phyloP scores from a whole-genome alignment of 2,329 filamentous ascomycete genomes.

The Diaporthe vexans region DNA sequence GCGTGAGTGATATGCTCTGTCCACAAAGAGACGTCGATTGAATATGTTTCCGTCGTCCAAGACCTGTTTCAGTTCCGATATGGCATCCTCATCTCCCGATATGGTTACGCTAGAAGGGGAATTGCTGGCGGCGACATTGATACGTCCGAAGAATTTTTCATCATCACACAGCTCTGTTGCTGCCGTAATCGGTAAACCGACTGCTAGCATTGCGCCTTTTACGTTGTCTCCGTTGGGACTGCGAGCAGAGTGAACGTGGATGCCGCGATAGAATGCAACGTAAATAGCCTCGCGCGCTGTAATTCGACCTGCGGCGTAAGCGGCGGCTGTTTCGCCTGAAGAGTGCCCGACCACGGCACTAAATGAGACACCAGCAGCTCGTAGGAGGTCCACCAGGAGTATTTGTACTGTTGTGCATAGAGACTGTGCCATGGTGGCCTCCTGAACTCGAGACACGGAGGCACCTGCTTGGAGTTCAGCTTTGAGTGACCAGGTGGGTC shows the following conservation, averaged over 20 bases:
- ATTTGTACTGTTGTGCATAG: slow-evolving; percentile 57
- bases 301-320: slow-evolving; percentile 23
- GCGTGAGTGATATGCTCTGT: slow-evolving; percentile 57
- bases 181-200: neutral
- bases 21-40: slow-evolving; percentile 51
- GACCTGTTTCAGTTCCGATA: slow-evolving; percentile 45
- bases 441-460: slow-evolving; percentile 32
- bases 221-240: slow-evolving; percentile 1
- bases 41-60: slow-evolving; percentile 48
- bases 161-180: slow-evolving; percentile 41
- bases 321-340: slow-evolving; percentile 42
- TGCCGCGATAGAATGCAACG: slow-evolving; percentile 45
- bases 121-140: slow-evolving; percentile 48
- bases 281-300: slow-evolving; percentile 45
- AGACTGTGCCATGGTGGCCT: slow-evolving; percentile 29
- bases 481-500: slow-evolving; percentile 30
- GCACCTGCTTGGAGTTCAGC: slow-evolving; percentile 17
- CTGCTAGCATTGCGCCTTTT: slow-evolving; percentile 30
- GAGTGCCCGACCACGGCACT: slow-evolving; percentile 48
- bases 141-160: slow-evolving; percentile 44
- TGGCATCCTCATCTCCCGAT: slow-evolving; percentile 48
- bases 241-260: neutral
- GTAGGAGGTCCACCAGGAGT: slow-evolving; percentile 52
- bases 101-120: slow-evolving; percentile 48
- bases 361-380: slow-evolving; percentile 43